Evolutionary conservation across 2,329 filamentous ascomycete genomes (phyloP).

Genomic region (Ascochyta koolunga): DNA sequence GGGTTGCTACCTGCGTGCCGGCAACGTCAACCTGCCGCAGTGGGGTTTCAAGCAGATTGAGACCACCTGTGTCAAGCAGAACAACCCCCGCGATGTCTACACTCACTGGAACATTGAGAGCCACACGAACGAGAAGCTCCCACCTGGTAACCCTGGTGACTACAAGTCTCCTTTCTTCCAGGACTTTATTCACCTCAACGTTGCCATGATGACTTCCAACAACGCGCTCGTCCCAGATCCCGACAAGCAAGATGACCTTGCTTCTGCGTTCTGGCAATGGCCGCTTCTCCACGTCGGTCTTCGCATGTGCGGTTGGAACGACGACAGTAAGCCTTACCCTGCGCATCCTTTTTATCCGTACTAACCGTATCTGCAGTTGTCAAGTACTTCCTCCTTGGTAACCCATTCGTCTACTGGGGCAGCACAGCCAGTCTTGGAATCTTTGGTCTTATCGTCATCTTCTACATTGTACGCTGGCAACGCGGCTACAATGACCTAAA

Average conservation of each 20-base stretch:
- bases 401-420: slow-evolving; percentile 95
- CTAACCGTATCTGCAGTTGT: slow-evolving; percentile 58
- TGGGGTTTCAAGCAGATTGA: slow-evolving; percentile 99
- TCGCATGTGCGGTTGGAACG: slow-evolving; percentile 98
- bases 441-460: slow-evolving; percentile 74
- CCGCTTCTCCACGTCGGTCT: slow-evolving; percentile 93
- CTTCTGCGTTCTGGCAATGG: slow-evolving; percentile 98
- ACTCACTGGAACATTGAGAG: slow-evolving; percentile 99
- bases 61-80: slow-evolving; percentile 90
- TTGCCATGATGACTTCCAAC: slow-evolving; percentile 99
- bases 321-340: slow-evolving; percentile 63
- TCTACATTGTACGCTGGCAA: slow-evolving; percentile 95
- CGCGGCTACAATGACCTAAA: slow-evolving; percentile 87
- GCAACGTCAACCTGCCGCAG: slow-evolving; percentile 94
- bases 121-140: slow-evolving; percentile 90
- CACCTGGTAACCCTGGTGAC: slow-evolving; percentile 82
- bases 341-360: background rate
- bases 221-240: slow-evolving; percentile 97
- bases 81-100: slow-evolving; percentile 90
- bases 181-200: slow-evolving; percentile 97
- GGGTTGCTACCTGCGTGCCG: slow-evolving; percentile 92
- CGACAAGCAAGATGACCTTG: slow-evolving; percentile 98
- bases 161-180: slow-evolving; percentile 98
- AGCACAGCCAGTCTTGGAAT: slow-evolving; percentile 79
- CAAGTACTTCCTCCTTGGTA: slow-evolving; percentile 98